phyloP scores from a whole-genome alignment of 2,329 filamentous ascomycete species.

The Aspergillus novoparasiticus region DNA sequence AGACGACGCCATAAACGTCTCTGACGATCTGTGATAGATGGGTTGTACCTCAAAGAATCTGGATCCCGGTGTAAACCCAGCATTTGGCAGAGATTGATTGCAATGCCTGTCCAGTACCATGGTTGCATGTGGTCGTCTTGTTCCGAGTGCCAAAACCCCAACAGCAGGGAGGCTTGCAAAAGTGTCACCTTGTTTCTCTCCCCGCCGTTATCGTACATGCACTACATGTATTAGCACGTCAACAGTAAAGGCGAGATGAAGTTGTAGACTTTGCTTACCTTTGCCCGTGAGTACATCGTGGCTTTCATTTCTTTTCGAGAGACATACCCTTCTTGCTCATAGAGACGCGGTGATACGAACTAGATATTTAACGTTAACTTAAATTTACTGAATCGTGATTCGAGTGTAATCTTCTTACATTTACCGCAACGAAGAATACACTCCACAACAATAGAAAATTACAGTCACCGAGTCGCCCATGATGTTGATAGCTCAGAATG shows the following conservation, averaged over 20 bases:
- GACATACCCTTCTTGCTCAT: constrained; percentile 33
- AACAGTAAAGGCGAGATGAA: constrained; percentile 22
- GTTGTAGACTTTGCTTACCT: constrained; percentile 23
- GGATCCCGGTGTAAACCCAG: constrained; percentile 46
- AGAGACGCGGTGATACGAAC: constrained; percentile 27
- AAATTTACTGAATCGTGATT: background rate
- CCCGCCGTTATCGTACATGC: constrained; percentile 35
- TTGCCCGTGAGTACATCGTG: constrained; percentile 40
- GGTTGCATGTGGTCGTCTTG: constrained; percentile 46
- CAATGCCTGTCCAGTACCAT: constrained; percentile 52
- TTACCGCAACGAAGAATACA: constrained; percentile 40
- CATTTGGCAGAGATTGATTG: constrained; percentile 47
- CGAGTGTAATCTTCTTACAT: constrained; percentile 20
- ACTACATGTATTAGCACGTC: too few relatives aligned
- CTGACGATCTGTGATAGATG: constrained; percentile 24
- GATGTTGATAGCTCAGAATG: constrained; percentile 32
- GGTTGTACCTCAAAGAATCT: constrained; percentile 16
- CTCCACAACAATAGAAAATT: constrained; percentile 45
- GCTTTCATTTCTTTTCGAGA: constrained; percentile 41
- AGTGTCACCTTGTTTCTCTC: constrained; percentile 45
- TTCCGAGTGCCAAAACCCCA: constrained; percentile 48
- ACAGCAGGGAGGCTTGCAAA: constrained; percentile 47
- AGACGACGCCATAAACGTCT: constrained; percentile 40
- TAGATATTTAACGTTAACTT: constrained; percentile 7
- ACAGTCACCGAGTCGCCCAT: constrained; percentile 29